Conservation (phyloP, 192 early-diverging fungal genomes). For the Coemansia sp. region DNA sequence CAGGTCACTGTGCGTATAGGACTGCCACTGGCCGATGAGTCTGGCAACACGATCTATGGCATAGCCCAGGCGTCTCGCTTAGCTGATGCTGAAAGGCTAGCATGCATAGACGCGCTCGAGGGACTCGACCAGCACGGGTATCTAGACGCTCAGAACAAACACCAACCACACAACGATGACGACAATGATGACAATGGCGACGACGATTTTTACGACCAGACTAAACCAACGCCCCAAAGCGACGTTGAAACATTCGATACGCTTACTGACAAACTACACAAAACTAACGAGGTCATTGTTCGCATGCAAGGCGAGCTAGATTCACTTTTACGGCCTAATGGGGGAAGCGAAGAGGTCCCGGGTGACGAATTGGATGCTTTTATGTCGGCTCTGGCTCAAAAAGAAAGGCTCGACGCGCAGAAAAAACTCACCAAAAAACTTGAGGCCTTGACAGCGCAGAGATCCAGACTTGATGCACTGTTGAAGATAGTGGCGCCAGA, state of each 20-base stretch:
- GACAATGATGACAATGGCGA: slow-evolving; percentile 63
- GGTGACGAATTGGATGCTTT: slow-evolving; percentile 66
- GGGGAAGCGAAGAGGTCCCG: slow-evolving; percentile 12
- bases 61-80: slow-evolving; percentile 6
- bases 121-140: slow-evolving; percentile 58
- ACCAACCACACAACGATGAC: slow-evolving; percentile 48
- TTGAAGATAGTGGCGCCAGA: slow-evolving; percentile 35
- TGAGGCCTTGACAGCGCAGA: slow-evolving; percentile 52
- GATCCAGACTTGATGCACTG: slow-evolving; percentile 11
- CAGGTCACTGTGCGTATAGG: slow-evolving; percentile 13
- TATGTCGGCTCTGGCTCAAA: slow-evolving; percentile 58
- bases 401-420: slow-evolving; percentile 42
- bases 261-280: slow-evolving; percentile 40
- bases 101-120: slow-evolving; percentile 63
- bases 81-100: slow-evolving; percentile 62
- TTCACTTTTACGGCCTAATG: background rate
- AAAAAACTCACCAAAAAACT: slow-evolving; percentile 46
- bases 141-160: slow-evolving; percentile 22
- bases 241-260: slow-evolving; percentile 68
- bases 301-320: slow-evolving; percentile 13
- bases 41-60: slow-evolving; percentile 17
- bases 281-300: slow-evolving; percentile 34
- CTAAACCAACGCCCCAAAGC: slow-evolving; percentile 16
- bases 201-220: slow-evolving; percentile 66
- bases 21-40: slow-evolving; percentile 18